phyloP scores from a whole-genome alignment of 257 asterid species.

The Nyctanthes arbortristis region DNA sequence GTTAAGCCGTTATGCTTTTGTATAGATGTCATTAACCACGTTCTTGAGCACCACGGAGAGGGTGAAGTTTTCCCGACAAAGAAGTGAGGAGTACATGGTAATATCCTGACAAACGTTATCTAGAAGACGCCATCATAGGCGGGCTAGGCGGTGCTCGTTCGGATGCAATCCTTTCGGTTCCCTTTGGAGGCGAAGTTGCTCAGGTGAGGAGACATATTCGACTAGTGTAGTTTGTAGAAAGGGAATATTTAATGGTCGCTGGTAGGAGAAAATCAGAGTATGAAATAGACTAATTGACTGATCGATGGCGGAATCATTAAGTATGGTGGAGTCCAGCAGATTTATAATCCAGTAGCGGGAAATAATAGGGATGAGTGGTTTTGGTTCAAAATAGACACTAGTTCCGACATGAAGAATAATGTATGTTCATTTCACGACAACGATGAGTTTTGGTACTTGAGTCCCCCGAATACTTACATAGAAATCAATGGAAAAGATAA shows the following conservation, averaged over 20 bases:
- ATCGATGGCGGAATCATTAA: too few relatives aligned
- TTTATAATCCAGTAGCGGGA: too few relatives aligned
- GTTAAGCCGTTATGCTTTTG: constrained; percentile 56
- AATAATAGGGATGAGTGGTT: too few relatives aligned
- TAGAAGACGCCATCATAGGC: constrained; percentile 54
- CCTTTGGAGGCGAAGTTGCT: constrained; percentile 65
- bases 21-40: constrained; percentile 57
- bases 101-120: constrained; percentile 72
- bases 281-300: too few relatives aligned
- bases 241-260: constrained; percentile 43
- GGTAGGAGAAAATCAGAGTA: too few relatives aligned
- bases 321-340: too few relatives aligned
- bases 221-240: constrained; percentile 71
- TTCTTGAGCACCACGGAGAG: constrained; percentile 86
- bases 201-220: constrained; percentile 49
- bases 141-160: constrained; percentile 90
- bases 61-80: constrained; percentile 44
- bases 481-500: too few relatives aligned
- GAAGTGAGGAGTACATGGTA: constrained; percentile 62
- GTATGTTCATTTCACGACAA: too few relatives aligned
- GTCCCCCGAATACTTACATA: too few relatives aligned
- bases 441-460: too few relatives aligned
- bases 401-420: too few relatives aligned
- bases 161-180: constrained; percentile 77
- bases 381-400: too few relatives aligned